Evolutionary conservation across 2,329 filamentous ascomycete genomes (phyloP).

Genomic region (Raffaelea albimanens): DNA sequence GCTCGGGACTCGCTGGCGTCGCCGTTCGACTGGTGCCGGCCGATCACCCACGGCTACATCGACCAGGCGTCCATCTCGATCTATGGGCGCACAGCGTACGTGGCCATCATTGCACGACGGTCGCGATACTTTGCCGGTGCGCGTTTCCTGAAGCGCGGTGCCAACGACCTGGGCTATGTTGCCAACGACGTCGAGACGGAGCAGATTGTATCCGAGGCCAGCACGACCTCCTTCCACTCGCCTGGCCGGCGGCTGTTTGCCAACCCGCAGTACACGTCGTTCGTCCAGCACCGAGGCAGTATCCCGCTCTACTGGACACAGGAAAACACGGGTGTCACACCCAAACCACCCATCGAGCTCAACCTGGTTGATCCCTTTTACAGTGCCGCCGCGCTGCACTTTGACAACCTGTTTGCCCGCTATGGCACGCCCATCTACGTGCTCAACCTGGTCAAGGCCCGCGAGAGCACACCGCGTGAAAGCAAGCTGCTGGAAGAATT

Average conservation of each 20-base stretch:
- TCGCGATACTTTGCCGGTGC: slow-evolving; percentile 93
- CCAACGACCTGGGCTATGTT: slow-evolving; percentile 90
- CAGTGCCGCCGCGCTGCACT: slow-evolving; percentile 83
- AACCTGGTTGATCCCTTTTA: slow-evolving; percentile 97
- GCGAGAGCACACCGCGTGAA: slow-evolving; percentile 81
- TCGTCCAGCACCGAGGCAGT: slow-evolving; percentile 91
- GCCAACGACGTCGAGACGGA: slow-evolving; percentile 99
- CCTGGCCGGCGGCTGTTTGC: slow-evolving; percentile 78
- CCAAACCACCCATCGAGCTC: slow-evolving; percentile 91
- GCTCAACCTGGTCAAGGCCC: slow-evolving; percentile 80
- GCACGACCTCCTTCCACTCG: slow-evolving; percentile 91
- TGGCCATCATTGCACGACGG: slow-evolving; percentile 85
- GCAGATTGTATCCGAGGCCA: slow-evolving; percentile 90
- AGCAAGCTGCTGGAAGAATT: slow-evolving; percentile 85
- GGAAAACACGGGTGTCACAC: slow-evolving; percentile 87
- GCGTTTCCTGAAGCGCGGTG: slow-evolving; percentile 85
- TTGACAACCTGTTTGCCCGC: slow-evolving; percentile 85
- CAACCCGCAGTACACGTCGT: slow-evolving; percentile 88
- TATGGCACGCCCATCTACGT: slow-evolving; percentile 91
- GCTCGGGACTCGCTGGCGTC: slow-evolving; percentile 62
- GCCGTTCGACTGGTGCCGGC: slow-evolving; percentile 90
- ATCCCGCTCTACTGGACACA: slow-evolving; percentile 98
- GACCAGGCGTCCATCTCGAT: slow-evolving; percentile 80
- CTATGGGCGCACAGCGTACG: slow-evolving; percentile 81
- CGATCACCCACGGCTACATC: slow-evolving; percentile 92